A percentile compares a stretch with the other conserved stretches of the same genome.
These are phyloP conservation scores for Exophiala mesophila DNA, from an alignment of 2,329 filamentous ascomycete species.

Conservation along the genomic window DNA sequence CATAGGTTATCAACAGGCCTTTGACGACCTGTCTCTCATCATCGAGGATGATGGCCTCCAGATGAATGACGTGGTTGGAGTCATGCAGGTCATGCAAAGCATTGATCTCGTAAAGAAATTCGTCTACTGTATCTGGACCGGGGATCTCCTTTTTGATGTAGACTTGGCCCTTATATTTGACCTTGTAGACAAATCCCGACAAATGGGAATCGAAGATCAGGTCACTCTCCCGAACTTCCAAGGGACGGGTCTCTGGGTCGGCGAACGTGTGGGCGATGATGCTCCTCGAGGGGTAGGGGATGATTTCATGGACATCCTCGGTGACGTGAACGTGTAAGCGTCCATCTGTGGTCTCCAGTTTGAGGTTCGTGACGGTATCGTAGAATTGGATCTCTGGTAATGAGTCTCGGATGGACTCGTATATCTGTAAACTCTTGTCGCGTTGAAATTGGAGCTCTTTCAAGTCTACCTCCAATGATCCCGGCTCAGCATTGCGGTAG, in stretches of 20 bases:
- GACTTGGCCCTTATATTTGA: constrained; percentile 60
- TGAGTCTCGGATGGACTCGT: constrained; percentile 89
- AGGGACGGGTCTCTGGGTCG: constrained; percentile 42
- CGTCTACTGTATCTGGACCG: constrained; percentile 88
- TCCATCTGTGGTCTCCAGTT: constrained; percentile 81
- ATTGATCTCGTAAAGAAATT: constrained; percentile 96
- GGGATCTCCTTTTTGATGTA: constrained; percentile 99
- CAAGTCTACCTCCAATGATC: constrained; percentile 82
- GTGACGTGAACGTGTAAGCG: constrained; percentile 93
- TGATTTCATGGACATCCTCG: constrained; percentile 95
- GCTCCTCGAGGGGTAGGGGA: constrained; percentile 70
- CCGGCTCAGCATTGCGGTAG: constrained; percentile 72
- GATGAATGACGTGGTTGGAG: constrained; percentile 73
- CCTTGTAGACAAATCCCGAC: constrained; percentile 96
- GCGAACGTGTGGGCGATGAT: constrained; percentile 65
- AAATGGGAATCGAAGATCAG: constrained; percentile 86
- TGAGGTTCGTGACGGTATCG: constrained; percentile 90
- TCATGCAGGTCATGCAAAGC: constrained; percentile 73
- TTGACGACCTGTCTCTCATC: constrained; percentile 70
- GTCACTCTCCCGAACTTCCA: constrained; percentile 62
- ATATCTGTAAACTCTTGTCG: constrained; percentile 89
- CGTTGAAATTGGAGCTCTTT: constrained; percentile 73
- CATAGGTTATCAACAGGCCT: constrained; percentile 83
- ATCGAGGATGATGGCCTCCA: constrained; percentile 84
- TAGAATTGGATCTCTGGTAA: constrained; percentile 94